Evolutionary conservation across 2,329 filamentous ascomycete genomes (phyloP), one percentile per base, ranked within the genome.

Genomic region (Colletotrichum gloeosporioides): DNA sequence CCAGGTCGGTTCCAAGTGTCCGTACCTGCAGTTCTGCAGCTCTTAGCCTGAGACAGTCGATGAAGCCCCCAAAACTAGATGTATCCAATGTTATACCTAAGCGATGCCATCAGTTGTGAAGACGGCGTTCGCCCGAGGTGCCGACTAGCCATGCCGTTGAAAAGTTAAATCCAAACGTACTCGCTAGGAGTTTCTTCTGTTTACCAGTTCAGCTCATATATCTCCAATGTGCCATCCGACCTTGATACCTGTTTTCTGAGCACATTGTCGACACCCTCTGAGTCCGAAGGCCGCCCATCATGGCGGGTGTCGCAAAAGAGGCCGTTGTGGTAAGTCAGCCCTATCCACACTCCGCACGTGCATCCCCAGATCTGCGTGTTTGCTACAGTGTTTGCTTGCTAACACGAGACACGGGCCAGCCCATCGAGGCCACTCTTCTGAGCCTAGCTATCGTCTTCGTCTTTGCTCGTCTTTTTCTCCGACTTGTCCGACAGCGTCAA

Each of bases 351-450:
- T 18, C 18, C 39, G 16, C 10, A 39, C 25, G 13, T 55, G 9
- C 10, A 39, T 18, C 13, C n/a, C 8, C 22, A 27, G 15, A 63
- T 69, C 34, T 29, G 59, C 34, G 25, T 57, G 34, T 29, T 27
- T 27, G 34, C 16, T 55, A 29, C 31, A 63, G 7, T 25, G 8
- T 34, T n/a, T 53, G 57, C 34, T 34, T 57, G 31, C 77, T 77
- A 71, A 78, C 55, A 25, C 10, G 29, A 15, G 18, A 39, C 34
- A 22, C 12, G 8, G 27, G 49, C 32, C 66, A 82, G 81, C 81
- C 81, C 32, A 80, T 82, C 59, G 81, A 82, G 78, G 79, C 79
- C 71, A 70, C 78, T 29, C 79, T 82, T 22, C 69, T 82, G 8
- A 66, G 61, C 6, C 29, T 82, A 27, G 78, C 81, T 44, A 55